A percentile compares a stretch with the other conserved stretches of the same genome.
phyloP scores from a whole-genome alignment of 129 eudicot genomes.

The Deinandra increscens region DNA sequence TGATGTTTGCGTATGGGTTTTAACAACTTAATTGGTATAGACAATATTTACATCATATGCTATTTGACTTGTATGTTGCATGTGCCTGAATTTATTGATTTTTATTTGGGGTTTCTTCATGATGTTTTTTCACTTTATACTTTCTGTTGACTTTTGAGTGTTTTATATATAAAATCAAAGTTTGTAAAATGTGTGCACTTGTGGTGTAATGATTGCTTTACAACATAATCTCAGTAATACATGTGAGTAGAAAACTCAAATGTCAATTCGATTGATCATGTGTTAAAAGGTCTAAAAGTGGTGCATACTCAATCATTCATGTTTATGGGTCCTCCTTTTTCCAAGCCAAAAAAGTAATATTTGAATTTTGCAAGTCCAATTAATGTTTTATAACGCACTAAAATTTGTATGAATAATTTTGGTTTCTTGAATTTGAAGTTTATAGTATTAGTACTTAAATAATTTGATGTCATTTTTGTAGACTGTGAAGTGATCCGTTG shows the following conservation, averaged over 20 bases:
- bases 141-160: background rate
- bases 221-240: slow-evolving; percentile 14
- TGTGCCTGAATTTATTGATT: background rate
- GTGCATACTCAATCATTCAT: slow-evolving; percentile 22
- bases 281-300: slow-evolving; percentile 21
- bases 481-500: slow-evolving; percentile 3
- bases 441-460: background rate
- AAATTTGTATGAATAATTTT: slow-evolving; percentile 7
- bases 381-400: slow-evolving; percentile 15
- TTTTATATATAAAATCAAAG: background rate
- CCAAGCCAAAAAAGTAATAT: slow-evolving; percentile 14
- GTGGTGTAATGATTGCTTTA: slow-evolving; percentile 22
- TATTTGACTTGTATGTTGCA: background rate
- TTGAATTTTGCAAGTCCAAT: slow-evolving; percentile 3
- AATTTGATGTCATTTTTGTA: background rate
- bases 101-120: background rate
- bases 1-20: background rate
- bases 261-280: slow-evolving; percentile 28
- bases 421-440: background rate
- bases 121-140: slow-evolving; percentile 9
- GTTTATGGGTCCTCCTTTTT: slow-evolving; percentile 12
- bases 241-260: slow-evolving; percentile 21
- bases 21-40: background rate
- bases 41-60: background rate
- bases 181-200: background rate